Percentiles rank a stretch among this genome's conserved stretches.
Conservation (phyloP, 148 eudicot species). For the Rhododendron ovatum region DNA sequence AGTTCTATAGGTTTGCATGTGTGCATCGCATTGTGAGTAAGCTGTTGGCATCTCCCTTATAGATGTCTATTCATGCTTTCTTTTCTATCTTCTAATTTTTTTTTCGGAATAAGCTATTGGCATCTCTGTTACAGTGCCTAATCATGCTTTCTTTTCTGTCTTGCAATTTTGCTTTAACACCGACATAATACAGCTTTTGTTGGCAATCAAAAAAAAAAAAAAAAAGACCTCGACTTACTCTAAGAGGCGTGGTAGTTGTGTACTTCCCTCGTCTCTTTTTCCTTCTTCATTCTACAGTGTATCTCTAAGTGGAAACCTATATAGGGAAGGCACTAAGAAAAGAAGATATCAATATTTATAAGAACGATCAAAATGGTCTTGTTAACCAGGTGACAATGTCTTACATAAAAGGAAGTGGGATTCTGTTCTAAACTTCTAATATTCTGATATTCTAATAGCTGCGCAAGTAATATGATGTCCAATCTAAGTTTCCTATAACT, state of each 20-base stretch:
- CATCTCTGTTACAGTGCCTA: neutral
- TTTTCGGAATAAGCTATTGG: neutral
- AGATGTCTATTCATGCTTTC: neutral
- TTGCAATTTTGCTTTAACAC: neutral
- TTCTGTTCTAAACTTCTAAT: neutral
- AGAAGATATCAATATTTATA: neutral
- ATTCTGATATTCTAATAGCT: neutral
- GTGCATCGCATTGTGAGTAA: neutral
- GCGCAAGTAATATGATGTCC: neutral
- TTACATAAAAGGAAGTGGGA: neutral
- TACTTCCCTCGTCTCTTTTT: neutral
- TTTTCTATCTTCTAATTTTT: neutral
- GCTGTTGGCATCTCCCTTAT: neutral
- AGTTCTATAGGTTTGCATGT: neutral
- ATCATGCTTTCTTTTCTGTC: neutral
- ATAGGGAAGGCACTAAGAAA: neutral
- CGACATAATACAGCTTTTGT: too few relatives aligned
- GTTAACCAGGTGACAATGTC: neutral
- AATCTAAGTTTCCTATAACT: neutral
- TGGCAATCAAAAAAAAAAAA: neutral
- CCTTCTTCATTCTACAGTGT: neutral
- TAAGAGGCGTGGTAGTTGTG: neutral
- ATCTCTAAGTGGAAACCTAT: neutral
- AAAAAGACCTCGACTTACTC: neutral
- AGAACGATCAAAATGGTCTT: neutral